Conservation (phyloP, 345 rosid species). For the Bruguiera parviflora region DNA sequence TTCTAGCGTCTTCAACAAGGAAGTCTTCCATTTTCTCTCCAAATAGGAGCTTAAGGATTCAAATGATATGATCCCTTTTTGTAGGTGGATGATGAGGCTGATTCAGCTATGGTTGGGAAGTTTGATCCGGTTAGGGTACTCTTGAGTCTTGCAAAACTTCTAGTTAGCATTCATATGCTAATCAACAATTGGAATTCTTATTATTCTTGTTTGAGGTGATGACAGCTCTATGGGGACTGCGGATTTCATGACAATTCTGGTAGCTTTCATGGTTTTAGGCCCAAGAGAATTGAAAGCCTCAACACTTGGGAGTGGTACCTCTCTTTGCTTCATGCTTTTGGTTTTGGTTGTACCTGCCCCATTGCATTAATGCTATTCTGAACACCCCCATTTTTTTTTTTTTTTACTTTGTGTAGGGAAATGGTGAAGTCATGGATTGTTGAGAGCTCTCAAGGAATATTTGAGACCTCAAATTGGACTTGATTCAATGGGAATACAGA, state of each 20-base stretch:
- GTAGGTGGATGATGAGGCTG: conserved; percentile 47
- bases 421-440: conserved; percentile 9
- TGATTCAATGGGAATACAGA: background rate
- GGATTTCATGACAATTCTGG: background rate
- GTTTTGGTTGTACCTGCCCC: background rate
- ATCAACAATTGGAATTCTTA: background rate
- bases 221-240: conserved; percentile 23
- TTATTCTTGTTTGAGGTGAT: background rate
- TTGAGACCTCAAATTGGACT: background rate
- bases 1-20: background rate
- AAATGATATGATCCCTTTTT: conserved; percentile 1
- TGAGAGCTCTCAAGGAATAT: conserved; percentile 1
- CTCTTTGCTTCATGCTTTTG: background rate
- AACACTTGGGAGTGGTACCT: conserved; percentile 21
- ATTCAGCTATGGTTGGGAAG: conserved; percentile 37
- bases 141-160: background rate
- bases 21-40: background rate
- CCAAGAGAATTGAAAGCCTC: conserved; percentile 12
- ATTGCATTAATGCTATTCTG: background rate
- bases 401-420: conserved; percentile 17
- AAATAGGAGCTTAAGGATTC: background rate
- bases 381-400: background rate
- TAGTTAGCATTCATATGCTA: background rate
- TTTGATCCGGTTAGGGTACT: conserved; percentile 30
- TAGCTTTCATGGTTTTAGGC: background rate